Evolutionary conservation across 1,284 basidiomycete genomes (phyloP), one percentile per base, ranked within the genome.

Genomic region (Coniferiporia weirii): DNA sequence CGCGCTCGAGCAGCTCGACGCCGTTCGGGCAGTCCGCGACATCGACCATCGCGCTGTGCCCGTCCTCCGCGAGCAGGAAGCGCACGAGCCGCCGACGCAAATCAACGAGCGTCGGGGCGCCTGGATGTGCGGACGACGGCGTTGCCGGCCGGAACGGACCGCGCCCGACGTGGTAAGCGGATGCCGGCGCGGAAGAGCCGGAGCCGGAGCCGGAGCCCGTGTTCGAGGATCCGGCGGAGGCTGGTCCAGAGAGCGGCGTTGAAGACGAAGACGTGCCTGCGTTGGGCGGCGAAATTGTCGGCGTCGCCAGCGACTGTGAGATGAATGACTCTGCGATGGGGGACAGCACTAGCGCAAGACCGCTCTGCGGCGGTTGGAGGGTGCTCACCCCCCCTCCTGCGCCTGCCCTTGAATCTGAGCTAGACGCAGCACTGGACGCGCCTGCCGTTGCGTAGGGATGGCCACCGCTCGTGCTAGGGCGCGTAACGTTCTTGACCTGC

Each of bases 1-100:
- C 93, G 64, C 87, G 84, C 65, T 93, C 90, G 52, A 97, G 77
- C 1, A 97, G 83, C 66, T 97, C 93, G 1, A 89, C 79, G 3
- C 92, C 93, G 40, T 85, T 86, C 1, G 78, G 77, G 66, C 90
- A 94, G 50, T 88, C 84, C 1, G 84, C 81, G 10, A 93, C 85
- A 68, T 95, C 87, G 61, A 98, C 83, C 0, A 87, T 89, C 48
- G 81, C 81, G 20, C 87, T 85, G 55, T 87, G 81, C 22, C 73
- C 84, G 52, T 91, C 89, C 19, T 93, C 93, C 1, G 87, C 85
- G 54, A 93, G 78, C 47, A 85, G 78, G 69, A 97, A 95, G 71
- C 93, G 96, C 68, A 97, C 86, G 13, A 93, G 75, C 69, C 90
- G 91, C 53, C 87, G 79, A 49, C 87, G 79, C 52, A 95, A 76